Evolutionary conservation across 169 alveolate species (phyloP).

Genomic region (Cyclospora cayetanensis): DNA sequence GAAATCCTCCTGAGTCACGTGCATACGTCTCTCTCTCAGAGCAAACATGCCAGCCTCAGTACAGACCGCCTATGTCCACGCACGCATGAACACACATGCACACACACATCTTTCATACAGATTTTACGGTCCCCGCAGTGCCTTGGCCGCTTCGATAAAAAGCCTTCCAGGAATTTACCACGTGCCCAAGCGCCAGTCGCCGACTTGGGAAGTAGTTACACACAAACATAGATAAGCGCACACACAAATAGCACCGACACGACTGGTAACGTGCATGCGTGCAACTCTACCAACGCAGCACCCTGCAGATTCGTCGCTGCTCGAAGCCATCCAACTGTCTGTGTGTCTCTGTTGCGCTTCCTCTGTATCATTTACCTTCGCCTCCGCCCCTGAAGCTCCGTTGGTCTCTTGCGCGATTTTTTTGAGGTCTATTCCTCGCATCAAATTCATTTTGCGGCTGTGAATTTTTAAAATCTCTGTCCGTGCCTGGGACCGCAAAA

Average conservation of each 20-base stretch:
- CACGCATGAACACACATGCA: neutral
- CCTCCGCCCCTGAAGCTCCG: slow-evolving; percentile 99
- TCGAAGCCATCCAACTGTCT: no score
- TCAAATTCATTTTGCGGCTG: slow-evolving; percentile 96
- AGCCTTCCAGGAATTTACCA: no score
- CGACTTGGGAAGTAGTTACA: no score
- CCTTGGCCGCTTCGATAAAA: no score
- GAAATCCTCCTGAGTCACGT: slow-evolving; percentile 96
- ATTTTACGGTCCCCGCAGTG: no score
- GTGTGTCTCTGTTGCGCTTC: neutral
- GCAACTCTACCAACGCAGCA: no score
- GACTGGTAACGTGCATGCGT: no score
- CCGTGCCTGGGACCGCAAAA: slow-evolving; percentile 88
- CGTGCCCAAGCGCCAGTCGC: no score
- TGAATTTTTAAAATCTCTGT: slow-evolving; percentile 97
- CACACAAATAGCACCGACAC: neutral
- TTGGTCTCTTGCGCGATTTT: slow-evolving; percentile 96
- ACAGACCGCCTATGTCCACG: slow-evolving; percentile 88
- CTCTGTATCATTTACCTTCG: slow-evolving; percentile 78
- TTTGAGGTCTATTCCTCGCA: slow-evolving; percentile 96
- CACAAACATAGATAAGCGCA: neutral
- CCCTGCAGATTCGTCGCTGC: no score
- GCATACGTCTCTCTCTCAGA: slow-evolving; percentile 99
- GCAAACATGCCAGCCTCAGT: slow-evolving; percentile 99
- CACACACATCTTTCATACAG: neutral